These are phyloP conservation scores for Cladosporium sp. DNA, from an alignment of 2,329 filamentous ascomycete species.

Conservation along the genomic window DNA sequence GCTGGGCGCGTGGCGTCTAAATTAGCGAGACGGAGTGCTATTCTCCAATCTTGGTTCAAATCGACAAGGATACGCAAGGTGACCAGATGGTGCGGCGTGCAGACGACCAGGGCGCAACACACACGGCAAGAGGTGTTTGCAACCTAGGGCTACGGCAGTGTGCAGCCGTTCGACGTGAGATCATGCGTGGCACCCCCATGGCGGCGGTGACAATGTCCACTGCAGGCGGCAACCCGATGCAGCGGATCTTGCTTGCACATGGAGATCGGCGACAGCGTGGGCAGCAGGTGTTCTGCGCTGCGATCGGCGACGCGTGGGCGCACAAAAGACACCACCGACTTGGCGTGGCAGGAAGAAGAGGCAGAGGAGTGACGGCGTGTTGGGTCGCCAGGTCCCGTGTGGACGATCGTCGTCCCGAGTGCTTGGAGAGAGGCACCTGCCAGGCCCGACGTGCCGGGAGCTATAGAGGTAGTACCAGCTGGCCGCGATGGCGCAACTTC, in stretches of 20 bases:
- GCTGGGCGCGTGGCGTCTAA: not conserved
- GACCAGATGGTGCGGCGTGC: slow-evolving; percentile 3
- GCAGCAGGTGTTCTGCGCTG: not conserved
- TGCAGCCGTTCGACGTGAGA: not conserved
- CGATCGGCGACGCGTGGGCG: slow-evolving; percentile 3
- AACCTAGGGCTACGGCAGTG: slow-evolving; percentile 6
- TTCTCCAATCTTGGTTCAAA: not conserved
- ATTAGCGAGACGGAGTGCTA: slow-evolving; percentile 8
- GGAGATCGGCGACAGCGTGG: slow-evolving; percentile 10
- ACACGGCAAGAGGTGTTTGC: not conserved
- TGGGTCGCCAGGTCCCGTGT: not conserved
- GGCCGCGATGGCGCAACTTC: slow-evolving; percentile 3
- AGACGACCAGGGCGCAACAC: not conserved
- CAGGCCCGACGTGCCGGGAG: not conserved
- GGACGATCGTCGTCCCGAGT: not conserved
- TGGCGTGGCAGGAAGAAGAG: slow-evolving; percentile 1
- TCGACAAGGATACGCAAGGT: not conserved
- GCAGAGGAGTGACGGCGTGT: not conserved
- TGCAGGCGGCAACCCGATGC: not conserved
- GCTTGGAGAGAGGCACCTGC: slow-evolving; percentile 5
- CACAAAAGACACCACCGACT: not conserved
- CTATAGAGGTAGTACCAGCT: too few relatives aligned
- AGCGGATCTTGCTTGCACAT: slow-evolving; percentile 6
- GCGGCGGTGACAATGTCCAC: not conserved
- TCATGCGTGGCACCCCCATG: not conserved